These are phyloP conservation scores for Stagonosporopsis rhizophila DNA, from an alignment of 2,329 filamentous ascomycete genomes.

Conservation along the genomic window DNA sequence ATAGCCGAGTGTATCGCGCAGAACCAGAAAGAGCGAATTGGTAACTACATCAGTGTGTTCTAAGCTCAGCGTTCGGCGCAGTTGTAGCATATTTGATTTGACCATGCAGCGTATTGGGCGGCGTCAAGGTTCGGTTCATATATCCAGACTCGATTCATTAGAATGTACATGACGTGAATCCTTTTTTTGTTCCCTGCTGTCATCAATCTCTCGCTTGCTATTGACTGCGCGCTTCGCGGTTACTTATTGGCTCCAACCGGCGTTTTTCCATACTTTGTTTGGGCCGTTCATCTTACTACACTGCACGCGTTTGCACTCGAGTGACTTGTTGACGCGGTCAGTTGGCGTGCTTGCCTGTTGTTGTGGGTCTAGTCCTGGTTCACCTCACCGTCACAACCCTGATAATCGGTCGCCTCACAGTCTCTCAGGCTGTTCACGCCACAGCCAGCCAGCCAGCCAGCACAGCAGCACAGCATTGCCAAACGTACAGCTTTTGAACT, in stretches of 20 bases:
- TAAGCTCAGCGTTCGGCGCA: constrained; percentile 31
- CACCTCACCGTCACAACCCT: no score
- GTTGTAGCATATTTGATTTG: constrained; percentile 37
- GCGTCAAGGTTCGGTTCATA: constrained; percentile 42
- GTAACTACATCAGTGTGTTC: constrained; percentile 98
- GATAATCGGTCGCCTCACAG: no score
- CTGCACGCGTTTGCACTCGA: no score
- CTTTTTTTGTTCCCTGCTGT: neutral
- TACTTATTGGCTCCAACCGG: no score
- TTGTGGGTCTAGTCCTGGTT: no score
- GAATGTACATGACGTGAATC: constrained; percentile 27
- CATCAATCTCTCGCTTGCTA: neutral
- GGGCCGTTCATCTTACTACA: neutral
- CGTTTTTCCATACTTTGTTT: neutral
- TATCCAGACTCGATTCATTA: constrained; percentile 31
- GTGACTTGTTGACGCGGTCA: no score
- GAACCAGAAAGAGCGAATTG: constrained; percentile 98
- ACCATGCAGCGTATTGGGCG: constrained; percentile 36
- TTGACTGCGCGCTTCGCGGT: no score
- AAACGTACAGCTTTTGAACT: no score
- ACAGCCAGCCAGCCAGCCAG: no score
- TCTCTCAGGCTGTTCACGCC: no score
- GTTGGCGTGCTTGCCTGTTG: no score
- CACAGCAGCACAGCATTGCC: no score
- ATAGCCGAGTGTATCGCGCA: constrained; percentile 99